Base-by-base conservation (phyloP, 1,284 basidiomycete species). In the Pseudozyma hubeiensis region DNA sequence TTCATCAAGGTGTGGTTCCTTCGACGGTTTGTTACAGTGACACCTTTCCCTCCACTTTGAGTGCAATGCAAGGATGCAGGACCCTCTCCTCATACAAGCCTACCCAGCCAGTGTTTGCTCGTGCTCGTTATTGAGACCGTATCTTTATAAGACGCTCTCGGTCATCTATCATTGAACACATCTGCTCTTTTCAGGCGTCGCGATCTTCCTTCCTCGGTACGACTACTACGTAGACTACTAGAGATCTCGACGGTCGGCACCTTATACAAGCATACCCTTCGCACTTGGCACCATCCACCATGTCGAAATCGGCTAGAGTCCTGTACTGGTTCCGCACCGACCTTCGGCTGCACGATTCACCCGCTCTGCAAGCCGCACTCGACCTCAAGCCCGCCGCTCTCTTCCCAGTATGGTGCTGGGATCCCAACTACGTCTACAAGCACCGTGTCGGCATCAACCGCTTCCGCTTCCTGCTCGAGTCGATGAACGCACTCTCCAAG, bases 271-370 rank as follows among this genome's bases (percentile, higher is more conserved):
- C 40, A 41, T 16, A 41, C 7, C 16, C 40, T 41, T 16, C 7
- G 7, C 40, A 41, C 7, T n/a, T 14, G 11, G 11, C 40, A 7
- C 11, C 10, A 16, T 41, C 7, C 59, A 60, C 13, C 29, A 67
- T 73, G 70, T 60, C 70, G 19, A 74, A 74, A 31, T 46, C 67
- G 5, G 61, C 74, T 11, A 59, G 85, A 40, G 85, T 87, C 5
- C 64, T 88, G 10, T 86, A 86, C 72, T 87, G 86, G 87, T 87
- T 87, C 81, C 80, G 87, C 37, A 87, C 87, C 29, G 88, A 88
- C 77, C 79, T 88, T 37, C 85, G 88, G 43, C 75, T 87, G 19
- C 86, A 87, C 74, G 87, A 88, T 57, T 87, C 87, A 7, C 87
- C 87, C 6, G 87, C 87, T 0, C 82, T 88, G 10, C 75, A 79